phyloP scores from a whole-genome alignment of 106 monocot species.

The Gastrodia elata region DNA sequence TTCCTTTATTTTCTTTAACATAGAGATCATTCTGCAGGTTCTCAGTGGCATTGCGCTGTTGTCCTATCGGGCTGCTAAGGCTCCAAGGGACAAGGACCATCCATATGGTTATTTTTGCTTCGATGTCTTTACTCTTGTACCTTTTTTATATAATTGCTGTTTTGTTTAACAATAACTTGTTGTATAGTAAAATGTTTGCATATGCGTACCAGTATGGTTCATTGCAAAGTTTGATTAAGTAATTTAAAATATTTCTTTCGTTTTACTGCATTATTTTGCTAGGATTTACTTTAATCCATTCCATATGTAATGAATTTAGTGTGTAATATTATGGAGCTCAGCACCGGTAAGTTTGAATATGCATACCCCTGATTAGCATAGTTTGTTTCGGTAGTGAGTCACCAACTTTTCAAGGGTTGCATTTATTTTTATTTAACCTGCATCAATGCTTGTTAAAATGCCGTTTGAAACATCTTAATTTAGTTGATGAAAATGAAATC shows the following conservation, averaged over 20 bases:
- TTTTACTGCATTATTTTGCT: not conserved
- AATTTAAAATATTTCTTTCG: not conserved
- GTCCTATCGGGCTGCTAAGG: slow-evolving; percentile 49
- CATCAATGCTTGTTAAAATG: not conserved
- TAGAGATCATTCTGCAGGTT: slow-evolving; percentile 27
- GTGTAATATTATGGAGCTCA: not conserved
- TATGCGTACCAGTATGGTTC: not conserved
- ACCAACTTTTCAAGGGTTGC: not conserved
- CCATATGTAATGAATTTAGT: not conserved
- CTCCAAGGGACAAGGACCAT: slow-evolving; percentile 55
- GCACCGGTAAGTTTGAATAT: not conserved
- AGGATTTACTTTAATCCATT: not conserved
- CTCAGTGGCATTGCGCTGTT: slow-evolving; percentile 45
- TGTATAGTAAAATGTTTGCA: not conserved
- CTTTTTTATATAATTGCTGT: not conserved
- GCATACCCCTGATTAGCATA: not conserved
- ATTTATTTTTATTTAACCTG: not conserved
- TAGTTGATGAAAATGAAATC: not conserved
- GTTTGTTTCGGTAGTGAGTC: not conserved
- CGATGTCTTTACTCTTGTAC: not conserved
- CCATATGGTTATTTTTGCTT: slow-evolving; percentile 45
- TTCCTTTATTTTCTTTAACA: not conserved
- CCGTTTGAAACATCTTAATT: not conserved
- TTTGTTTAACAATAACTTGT: not conserved
- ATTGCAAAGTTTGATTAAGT: not conserved